A percentile compares a stretch with the other conserved stretches of the same genome.
phyloP scores from a whole-genome alignment of 1,139 yeast genomes.

The Insectozyma bohioensis region DNA sequence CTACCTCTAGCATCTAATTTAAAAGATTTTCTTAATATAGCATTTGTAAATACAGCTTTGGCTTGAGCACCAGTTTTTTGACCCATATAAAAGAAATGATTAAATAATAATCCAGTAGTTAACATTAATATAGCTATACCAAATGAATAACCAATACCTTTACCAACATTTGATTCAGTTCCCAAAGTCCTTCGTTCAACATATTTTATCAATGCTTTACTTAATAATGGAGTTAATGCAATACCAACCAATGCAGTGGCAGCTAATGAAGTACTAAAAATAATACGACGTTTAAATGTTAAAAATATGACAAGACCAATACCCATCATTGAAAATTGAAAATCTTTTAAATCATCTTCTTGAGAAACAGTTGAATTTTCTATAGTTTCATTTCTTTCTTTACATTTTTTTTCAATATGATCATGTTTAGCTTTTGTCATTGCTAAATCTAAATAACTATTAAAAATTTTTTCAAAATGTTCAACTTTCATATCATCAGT shows the following conservation, averaged over 20 bases:
- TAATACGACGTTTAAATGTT: constrained; percentile 30
- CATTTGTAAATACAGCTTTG: constrained; percentile 36
- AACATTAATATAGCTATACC: constrained; percentile 28
- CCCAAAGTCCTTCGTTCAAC: constrained; percentile 27
- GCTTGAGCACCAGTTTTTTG: constrained; percentile 45
- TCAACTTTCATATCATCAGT: constrained; percentile 55
- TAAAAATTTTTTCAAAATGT: constrained; percentile 30
- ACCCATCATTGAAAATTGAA: constrained; percentile 18
- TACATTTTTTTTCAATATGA: constrained; percentile 24
- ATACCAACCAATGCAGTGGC: constrained; percentile 16
- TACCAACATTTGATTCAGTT: constrained; percentile 21
- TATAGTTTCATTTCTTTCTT: constrained; percentile 24
- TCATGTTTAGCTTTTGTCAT: constrained; percentile 24
- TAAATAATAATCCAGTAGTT: constrained; percentile 47
- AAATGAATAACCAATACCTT: constrained; percentile 40
- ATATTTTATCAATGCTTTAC: constrained; percentile 29
- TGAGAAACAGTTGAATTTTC: constrained; percentile 20
- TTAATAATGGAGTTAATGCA: constrained; percentile 29
- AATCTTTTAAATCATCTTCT: constrained; percentile 29
- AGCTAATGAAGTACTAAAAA: constrained; percentile 21
- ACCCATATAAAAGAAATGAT: constrained; percentile 63
- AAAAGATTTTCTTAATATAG: constrained; percentile 33
- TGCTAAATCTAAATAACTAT: constrained; percentile 35
- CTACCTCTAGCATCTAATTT: constrained; percentile 26
- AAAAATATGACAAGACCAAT: constrained; percentile 20